Evolutionary conservation across 2,329 filamentous ascomycete genomes (phyloP).

Genomic region (Rhytidhysteron rufulum): DNA sequence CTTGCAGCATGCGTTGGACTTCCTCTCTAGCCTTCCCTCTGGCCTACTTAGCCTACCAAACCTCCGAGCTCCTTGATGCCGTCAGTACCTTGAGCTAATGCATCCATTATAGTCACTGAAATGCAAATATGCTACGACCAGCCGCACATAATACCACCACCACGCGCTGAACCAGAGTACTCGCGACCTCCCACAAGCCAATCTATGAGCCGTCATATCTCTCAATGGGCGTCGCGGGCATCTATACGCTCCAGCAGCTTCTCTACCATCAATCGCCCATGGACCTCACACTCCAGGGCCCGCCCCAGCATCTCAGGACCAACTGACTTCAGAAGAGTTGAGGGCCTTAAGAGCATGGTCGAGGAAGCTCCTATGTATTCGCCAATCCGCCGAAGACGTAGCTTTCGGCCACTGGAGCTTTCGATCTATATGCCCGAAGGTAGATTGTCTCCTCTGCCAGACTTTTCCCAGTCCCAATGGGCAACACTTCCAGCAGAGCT

Average conservation of each 20-base stretch:
- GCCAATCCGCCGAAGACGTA: constrained; percentile 28
- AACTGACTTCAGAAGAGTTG: constrained; percentile 32
- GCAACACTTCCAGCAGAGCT: constrained; percentile 18
- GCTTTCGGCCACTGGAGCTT: constrained; percentile 36
- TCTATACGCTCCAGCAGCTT: constrained; percentile 29
- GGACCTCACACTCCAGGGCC: constrained; percentile 23
- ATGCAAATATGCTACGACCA: constrained; percentile 33
- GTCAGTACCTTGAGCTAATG: neutral
- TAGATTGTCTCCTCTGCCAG: constrained; percentile 36
- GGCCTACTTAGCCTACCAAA: too few species aligned
- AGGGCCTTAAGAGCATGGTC: constrained; percentile 28
- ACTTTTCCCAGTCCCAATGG: constrained; percentile 33
- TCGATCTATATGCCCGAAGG: constrained; percentile 35
- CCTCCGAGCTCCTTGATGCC: too few species aligned
- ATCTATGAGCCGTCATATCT: constrained; percentile 30
- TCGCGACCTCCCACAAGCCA: constrained; percentile 32
- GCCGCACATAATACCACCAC: constrained; percentile 21
- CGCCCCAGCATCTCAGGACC: constrained; percentile 34
- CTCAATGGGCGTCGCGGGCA: constrained; percentile 35
- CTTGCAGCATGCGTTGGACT: too few species aligned
- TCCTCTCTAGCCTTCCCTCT: too few species aligned
- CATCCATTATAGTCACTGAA: constrained; percentile 8
- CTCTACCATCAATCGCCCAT: constrained; percentile 25
- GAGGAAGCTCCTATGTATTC: constrained; percentile 27
- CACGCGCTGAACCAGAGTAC: constrained; percentile 23